Percentiles rank a stretch among this genome's conserved stretches.
Evolutionary conservation across 306 rosid genomes (phyloP).

Genomic region (Cyclanthera cordifolia): DNA sequence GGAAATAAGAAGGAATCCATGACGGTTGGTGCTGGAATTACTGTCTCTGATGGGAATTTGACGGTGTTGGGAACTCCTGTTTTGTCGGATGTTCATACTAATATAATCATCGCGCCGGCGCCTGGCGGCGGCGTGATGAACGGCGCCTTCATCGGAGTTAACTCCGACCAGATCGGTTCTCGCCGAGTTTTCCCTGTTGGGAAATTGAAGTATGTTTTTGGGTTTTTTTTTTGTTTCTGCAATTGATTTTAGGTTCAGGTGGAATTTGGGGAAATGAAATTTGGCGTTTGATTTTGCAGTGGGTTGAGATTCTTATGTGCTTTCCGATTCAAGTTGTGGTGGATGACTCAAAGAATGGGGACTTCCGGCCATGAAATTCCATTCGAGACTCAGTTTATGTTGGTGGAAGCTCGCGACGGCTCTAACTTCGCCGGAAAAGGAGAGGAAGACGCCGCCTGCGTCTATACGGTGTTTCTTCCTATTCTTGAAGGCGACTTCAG

Average conservation of each 20-base stretch:
- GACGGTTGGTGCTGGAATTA: conserved; percentile 80
- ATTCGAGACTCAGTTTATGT: conserved; percentile 75
- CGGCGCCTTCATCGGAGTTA: conserved; percentile 75
- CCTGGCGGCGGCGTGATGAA: conserved; percentile 40
- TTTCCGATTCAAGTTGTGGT: conserved; percentile 89
- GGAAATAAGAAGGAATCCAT: conserved; percentile 16
- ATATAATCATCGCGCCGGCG: conserved; percentile 46
- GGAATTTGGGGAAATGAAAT: not conserved
- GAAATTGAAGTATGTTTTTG: conserved; percentile 39
- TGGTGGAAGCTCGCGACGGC: conserved; percentile 42
- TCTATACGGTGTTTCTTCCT: conserved; percentile 66
- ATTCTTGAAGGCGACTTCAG: conserved; percentile 93
- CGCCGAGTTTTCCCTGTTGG: conserved; percentile 67
- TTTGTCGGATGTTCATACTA: conserved; percentile 39
- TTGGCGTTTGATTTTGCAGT: conserved; percentile 22
- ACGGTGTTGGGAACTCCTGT: conserved; percentile 57
- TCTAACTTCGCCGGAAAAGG: conserved; percentile 29
- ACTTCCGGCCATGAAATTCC: conserved; percentile 58
- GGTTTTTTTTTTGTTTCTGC: not conserved
- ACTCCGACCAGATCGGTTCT: conserved; percentile 45
- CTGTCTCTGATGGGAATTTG: conserved; percentile 45
- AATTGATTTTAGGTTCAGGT: not conserved
- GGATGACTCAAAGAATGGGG: conserved; percentile 98
- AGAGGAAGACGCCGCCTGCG: conserved; percentile 20
- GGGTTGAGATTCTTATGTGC: conserved; percentile 70